Conservation (phyloP, 2,329 filamentous ascomycete species). For the Incumbomyces lentus region DNA sequence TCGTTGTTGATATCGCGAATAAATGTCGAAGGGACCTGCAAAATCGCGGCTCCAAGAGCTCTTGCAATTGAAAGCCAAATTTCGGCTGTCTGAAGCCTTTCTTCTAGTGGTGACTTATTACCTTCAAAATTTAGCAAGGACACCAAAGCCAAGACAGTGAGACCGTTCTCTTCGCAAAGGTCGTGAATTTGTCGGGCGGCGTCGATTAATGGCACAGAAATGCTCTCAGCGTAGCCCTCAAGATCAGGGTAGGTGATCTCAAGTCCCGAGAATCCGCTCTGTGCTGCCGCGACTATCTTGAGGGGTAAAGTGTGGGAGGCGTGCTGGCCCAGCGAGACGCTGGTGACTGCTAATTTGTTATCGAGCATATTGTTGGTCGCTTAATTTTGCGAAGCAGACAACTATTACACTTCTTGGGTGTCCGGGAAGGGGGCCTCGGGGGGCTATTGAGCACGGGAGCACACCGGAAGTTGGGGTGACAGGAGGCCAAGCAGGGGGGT, state of each 20-base stretch:
- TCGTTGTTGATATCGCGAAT: conserved; percentile 16
- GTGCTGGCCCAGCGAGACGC: conserved; percentile 65
- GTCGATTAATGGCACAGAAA: conserved; percentile 39
- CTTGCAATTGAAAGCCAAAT: conserved; percentile 25
- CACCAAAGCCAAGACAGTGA: conserved; percentile 27
- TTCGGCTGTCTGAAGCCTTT: conserved; percentile 22
- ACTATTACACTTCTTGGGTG: too few relatives aligned
- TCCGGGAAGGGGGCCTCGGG: too few relatives aligned
- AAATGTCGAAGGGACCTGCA: conserved; percentile 28
- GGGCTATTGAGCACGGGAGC: too few relatives aligned
- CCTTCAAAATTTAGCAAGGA: conserved; percentile 31
- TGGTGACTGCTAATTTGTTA: conserved; percentile 35
- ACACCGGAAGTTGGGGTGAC: too few relatives aligned
- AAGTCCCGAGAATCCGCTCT: conserved; percentile 56
- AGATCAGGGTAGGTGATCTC: conserved; percentile 73
- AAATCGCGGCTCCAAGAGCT: conserved; percentile 20
- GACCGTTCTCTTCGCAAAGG: conserved; percentile 30
- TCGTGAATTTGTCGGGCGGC: conserved; percentile 49
- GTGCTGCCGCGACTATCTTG: conserved; percentile 58
- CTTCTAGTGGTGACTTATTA: conserved; percentile 19
- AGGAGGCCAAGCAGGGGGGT: too few relatives aligned
- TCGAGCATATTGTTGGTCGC: too few relatives aligned
- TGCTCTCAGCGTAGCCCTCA: conserved; percentile 44
- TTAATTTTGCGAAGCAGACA: too few relatives aligned
- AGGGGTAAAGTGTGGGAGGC: conserved; percentile 51